Evolutionary conservation across 2,329 filamentous ascomycete genomes (phyloP).

Genomic region (Nigrospora osmanthi): DNA sequence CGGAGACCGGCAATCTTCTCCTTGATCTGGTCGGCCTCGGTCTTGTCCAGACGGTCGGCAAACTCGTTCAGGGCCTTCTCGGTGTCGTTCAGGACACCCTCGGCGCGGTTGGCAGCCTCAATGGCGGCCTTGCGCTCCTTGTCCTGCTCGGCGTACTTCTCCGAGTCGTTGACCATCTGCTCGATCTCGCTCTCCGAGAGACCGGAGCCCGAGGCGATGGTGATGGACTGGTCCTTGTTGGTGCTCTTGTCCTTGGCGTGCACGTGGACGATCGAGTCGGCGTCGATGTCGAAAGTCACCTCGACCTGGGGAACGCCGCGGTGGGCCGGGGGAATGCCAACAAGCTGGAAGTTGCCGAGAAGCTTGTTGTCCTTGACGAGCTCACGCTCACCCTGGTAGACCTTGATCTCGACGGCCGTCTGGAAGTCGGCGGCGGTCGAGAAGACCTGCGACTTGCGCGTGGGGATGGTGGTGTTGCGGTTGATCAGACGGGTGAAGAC

Average conservation of each 20-base stretch:
- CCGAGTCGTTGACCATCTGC: conserved; percentile 95
- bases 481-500: conserved; percentile 98
- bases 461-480: conserved; percentile 98
- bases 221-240: conserved; percentile 99
- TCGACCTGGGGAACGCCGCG: conserved; percentile 94
- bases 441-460: conserved; percentile 98
- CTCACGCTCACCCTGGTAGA: conserved; percentile 99
- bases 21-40: conserved; percentile 83
- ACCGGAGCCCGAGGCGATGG: conserved; percentile 95
- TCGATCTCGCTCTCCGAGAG: conserved; percentile 92
- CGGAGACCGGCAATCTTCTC: conserved; percentile 86
- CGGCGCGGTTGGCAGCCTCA: conserved; percentile 93
- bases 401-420: conserved; percentile 98
- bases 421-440: conserved; percentile 97
- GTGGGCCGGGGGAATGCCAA: conserved; percentile 92
- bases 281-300: conserved; percentile 98
- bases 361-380: conserved; percentile 98
- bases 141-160: conserved; percentile 90
- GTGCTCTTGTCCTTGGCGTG: conserved; percentile 99
- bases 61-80: conserved; percentile 98
- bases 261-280: conserved; percentile 95
- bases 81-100: conserved; percentile 93
- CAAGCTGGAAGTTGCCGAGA: conserved; percentile 98
- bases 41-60: conserved; percentile 92
- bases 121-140: conserved; percentile 96